Evolutionary conservation across 768 basidiomycete species (phyloP).

Genomic region (Hypholoma fasciculare): DNA sequence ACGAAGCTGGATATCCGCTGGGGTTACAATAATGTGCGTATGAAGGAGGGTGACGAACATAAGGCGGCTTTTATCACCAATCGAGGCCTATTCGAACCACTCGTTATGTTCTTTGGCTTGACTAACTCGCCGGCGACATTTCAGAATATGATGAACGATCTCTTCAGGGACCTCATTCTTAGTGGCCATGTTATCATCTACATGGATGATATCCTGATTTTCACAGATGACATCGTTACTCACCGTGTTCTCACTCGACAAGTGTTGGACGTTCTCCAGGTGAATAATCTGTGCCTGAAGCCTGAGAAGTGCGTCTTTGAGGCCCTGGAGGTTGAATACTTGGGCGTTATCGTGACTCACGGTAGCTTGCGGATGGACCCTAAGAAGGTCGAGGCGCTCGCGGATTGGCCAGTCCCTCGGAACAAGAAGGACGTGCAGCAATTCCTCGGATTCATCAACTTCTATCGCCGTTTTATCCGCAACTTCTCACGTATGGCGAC

Average conservation of each 20-base stretch:
- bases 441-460: slow-evolving; percentile 47
- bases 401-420: slow-evolving; percentile 30
- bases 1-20: slow-evolving; percentile 32
- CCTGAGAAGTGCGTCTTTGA: slow-evolving; percentile 22
- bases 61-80: slow-evolving; percentile 43
- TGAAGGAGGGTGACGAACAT: slow-evolving; percentile 34
- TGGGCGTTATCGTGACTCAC: too few relatives aligned
- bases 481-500: slow-evolving; percentile 30
- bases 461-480: slow-evolving; percentile 40
- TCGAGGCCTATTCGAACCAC: slow-evolving; percentile 33
- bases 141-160: slow-evolving; percentile 42
- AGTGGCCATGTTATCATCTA: slow-evolving; percentile 40
- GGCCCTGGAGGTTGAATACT: too few relatives aligned
- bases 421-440: slow-evolving; percentile 30
- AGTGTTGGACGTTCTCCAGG: slow-evolving; percentile 30
- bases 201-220: slow-evolving; percentile 45
- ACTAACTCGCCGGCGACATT: slow-evolving; percentile 42
- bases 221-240: slow-evolving; percentile 29
- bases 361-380: slow-evolving; percentile 3
- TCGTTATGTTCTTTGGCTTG: slow-evolving; percentile 40
- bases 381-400: slow-evolving; percentile 33
- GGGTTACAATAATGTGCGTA: slow-evolving; percentile 12
- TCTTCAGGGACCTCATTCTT: slow-evolving; percentile 32
- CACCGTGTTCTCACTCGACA: slow-evolving; percentile 31
- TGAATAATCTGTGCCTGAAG: slow-evolving; percentile 31